Conservation (phyloP, 331 rosid genomes). For the Quercus lobata region DNA sequence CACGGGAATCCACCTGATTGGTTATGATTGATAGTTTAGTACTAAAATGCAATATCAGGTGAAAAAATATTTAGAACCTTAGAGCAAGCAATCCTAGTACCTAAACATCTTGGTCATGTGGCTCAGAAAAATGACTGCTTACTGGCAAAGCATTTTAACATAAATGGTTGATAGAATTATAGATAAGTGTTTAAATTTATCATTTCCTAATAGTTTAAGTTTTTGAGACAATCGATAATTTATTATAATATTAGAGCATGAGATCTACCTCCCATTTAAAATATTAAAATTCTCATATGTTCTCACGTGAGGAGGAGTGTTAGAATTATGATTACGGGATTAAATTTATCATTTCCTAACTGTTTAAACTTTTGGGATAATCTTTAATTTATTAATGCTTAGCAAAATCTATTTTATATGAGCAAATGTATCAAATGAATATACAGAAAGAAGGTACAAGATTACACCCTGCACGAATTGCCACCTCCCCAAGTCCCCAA, state of each 20-base stretch:
- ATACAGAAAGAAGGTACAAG: not conserved
- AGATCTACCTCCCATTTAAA: too few relatives aligned
- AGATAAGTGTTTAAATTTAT: too few relatives aligned
- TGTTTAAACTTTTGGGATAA: too few relatives aligned
- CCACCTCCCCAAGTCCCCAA: not conserved
- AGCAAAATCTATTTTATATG: not conserved
- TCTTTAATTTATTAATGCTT: too few relatives aligned
- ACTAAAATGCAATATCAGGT: not conserved
- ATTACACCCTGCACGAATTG: not conserved
- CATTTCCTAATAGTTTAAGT: too few relatives aligned
- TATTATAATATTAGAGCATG: too few relatives aligned
- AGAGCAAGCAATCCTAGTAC: not conserved
- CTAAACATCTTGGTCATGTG: not conserved
- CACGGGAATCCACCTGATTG: not conserved
- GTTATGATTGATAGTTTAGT: not conserved
- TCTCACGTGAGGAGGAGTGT: too few relatives aligned
- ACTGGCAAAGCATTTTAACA: not conserved
- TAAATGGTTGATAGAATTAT: too few relatives aligned
- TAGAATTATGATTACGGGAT: too few relatives aligned
- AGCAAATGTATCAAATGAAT: not conserved
- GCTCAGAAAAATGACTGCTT: not conserved
- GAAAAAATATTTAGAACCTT: not conserved
- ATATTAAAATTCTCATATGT: too few relatives aligned
- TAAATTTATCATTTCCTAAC: too few relatives aligned
- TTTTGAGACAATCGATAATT: too few relatives aligned